phyloP scores from a whole-genome alignment of 106 monocot genomes.

The Narthecium ossifragum region DNA sequence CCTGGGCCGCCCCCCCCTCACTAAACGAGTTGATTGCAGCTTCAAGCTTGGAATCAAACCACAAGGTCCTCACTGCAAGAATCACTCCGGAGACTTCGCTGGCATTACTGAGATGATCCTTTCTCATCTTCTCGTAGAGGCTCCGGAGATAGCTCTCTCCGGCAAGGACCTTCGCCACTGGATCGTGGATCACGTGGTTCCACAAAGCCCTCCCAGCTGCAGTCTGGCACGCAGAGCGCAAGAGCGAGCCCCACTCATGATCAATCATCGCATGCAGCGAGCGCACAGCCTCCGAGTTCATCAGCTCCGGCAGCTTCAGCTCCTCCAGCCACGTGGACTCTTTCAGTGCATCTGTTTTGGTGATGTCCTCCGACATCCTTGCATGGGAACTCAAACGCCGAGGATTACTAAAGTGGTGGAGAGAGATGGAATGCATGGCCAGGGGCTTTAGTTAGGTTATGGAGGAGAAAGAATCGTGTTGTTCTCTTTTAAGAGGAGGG shows the following conservation, averaged over 20 bases:
- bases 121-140: constrained; percentile 64
- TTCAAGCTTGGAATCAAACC: constrained; percentile 79
- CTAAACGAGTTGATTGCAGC: constrained; percentile 42
- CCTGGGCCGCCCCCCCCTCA: constrained; percentile 23
- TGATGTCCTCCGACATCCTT: constrained; percentile 17
- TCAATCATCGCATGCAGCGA: constrained; percentile 50
- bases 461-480: too few relatives aligned
- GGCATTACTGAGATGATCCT: constrained; percentile 49
- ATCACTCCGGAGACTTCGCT: constrained; percentile 79
- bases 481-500: too few relatives aligned
- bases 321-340: constrained; percentile 26
- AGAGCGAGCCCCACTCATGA: constrained; percentile 49
- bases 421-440: constrained; percentile 10
- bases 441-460: background rate
- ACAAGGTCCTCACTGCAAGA: constrained; percentile 69
- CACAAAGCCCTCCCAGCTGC: constrained; percentile 83
- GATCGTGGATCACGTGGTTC: constrained; percentile 65
- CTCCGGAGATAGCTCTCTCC: constrained; percentile 61
- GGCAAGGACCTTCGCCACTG: constrained; percentile 65
- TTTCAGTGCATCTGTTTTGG: background rate
- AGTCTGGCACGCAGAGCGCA: constrained; percentile 72
- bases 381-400: background rate
- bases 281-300: constrained; percentile 28
- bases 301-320: constrained; percentile 34
- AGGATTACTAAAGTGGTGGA: background rate